Percentiles rank a stretch among this genome's conserved stretches.
phyloP scores from a whole-genome alignment of 345 rosid genomes.

The Pelargonium nanum region DNA sequence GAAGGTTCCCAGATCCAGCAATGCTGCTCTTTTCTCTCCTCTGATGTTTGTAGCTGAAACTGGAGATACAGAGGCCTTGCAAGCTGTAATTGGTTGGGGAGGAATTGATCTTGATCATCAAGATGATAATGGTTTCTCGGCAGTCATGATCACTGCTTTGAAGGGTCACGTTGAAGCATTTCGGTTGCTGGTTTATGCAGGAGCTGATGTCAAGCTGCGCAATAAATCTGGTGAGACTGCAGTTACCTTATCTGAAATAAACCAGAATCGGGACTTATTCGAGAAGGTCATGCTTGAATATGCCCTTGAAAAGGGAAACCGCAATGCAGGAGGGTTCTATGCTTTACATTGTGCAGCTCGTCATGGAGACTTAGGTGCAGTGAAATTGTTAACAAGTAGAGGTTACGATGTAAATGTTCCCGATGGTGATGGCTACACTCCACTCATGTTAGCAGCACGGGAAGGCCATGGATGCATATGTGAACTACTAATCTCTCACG shows the following conservation, averaged over 20 bases:
- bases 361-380: constrained; percentile 72
- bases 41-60: constrained; percentile 49
- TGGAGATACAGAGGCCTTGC: constrained; percentile 63
- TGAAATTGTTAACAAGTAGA: constrained; percentile 42
- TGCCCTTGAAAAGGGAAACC: constrained; percentile 73
- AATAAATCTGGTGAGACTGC: constrained; percentile 74
- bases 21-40: constrained; percentile 43
- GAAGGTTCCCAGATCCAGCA: constrained; percentile 54
- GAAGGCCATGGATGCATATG: constrained; percentile 63
- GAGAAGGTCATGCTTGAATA: constrained; percentile 95
- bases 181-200: constrained; percentile 62
- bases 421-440: constrained; percentile 79
- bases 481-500: constrained; percentile 46
- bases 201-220: constrained; percentile 74
- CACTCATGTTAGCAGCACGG: constrained; percentile 87
- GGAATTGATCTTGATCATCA: constrained; percentile 55
- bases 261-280: constrained; percentile 48
- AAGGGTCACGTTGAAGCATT: constrained; percentile 76
- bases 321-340: constrained; percentile 62
- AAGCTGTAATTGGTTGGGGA: constrained; percentile 31
- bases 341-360: constrained; percentile 96
- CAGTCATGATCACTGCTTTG: constrained; percentile 80
- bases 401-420: constrained; percentile 65
- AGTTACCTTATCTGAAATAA: constrained; percentile 49
- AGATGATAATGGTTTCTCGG: constrained; percentile 68